Evolutionary conservation across 2,329 filamentous ascomycete species (phyloP), one percentile per base, ranked within the genome.

Genomic region (Xylariaceae sp.): DNA sequence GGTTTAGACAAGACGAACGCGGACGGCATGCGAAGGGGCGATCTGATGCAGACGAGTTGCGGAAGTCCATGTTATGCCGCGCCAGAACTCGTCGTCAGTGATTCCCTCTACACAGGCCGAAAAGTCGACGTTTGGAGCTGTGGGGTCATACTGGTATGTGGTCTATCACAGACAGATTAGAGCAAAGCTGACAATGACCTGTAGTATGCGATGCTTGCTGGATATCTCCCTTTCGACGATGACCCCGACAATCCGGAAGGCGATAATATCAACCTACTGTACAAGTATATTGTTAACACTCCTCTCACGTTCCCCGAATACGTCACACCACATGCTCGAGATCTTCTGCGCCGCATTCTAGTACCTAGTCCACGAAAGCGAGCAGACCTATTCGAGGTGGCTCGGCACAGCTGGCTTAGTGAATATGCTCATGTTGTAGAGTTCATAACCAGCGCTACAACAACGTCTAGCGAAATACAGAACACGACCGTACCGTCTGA

Each of bases 81-180:
- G 13, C 94, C 94, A 5, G 94, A 99, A 74, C 79, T 99, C 48
- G 94, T 99, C 13, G 94, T 99, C 56, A 97, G 91, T 69, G 94
- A 99, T 71, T 96, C 92, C 14, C 76, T 99, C 7, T 99, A 99
- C 73, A 99, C 94, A 2, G 94, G 94, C 43, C 86, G 93, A 47
- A 99, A 99, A 72, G 94, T 99, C 22, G 94, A 99, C 68, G 94
- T 99, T 34, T 99, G 94, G 94, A 97, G 94, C 71, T 99, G 94
- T 69, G 94, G 94, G 73, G 94, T 99, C 38, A 99, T 99, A 66
- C 71, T 99, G 80, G 93, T 97, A 80, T 73, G 90, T 56, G 28
- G 31, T 19, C 6, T 40, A 10, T 31, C 34, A n/a, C 33, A 4
- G 28, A 5, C 50, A 36, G 51, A 58, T 13, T 54, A 61, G 68